Percentiles rank a stretch among this genome's conserved stretches.
Evolutionary conservation across 345 rosid genomes (phyloP).

Genomic region (Acer saccharum): DNA sequence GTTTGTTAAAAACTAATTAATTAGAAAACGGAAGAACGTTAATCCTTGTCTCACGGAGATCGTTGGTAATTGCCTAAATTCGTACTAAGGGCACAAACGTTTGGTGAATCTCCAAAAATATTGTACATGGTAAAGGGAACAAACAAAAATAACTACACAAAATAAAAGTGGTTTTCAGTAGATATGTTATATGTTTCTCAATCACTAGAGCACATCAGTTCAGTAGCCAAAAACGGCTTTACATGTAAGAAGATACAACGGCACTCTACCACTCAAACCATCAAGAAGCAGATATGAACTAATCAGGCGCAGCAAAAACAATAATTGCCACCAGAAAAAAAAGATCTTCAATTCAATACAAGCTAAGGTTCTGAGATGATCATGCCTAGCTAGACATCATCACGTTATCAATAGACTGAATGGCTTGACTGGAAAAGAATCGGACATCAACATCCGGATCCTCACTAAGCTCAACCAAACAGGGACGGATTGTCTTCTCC

Average conservation of each 20-base stretch:
- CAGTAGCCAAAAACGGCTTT: conserved; percentile 8
- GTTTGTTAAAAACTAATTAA: too few species aligned
- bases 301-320: background rate
- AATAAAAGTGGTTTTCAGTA: background rate
- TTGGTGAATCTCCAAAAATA: background rate
- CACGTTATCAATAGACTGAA: conserved; percentile 69
- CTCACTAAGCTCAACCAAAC: conserved; percentile 82
- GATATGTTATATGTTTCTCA: background rate
- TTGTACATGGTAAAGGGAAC: background rate
- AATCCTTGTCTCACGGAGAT: background rate
- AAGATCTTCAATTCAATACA: background rate
- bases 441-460: conserved; percentile 96
- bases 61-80: background rate
- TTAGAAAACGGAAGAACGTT: too few species aligned
- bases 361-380: background rate
- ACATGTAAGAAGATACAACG: conserved; percentile 9
- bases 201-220: background rate
- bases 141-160: background rate
- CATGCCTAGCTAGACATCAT: conserved; percentile 70
- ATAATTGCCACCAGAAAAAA: background rate
- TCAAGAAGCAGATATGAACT: background rate
- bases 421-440: conserved; percentile 80
- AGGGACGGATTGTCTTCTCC: conserved; percentile 75
- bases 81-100: background rate
- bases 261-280: conserved; percentile 1